Evolutionary conservation across 345 rosid genomes (phyloP).

Genomic region (Brassica cretica): DNA sequence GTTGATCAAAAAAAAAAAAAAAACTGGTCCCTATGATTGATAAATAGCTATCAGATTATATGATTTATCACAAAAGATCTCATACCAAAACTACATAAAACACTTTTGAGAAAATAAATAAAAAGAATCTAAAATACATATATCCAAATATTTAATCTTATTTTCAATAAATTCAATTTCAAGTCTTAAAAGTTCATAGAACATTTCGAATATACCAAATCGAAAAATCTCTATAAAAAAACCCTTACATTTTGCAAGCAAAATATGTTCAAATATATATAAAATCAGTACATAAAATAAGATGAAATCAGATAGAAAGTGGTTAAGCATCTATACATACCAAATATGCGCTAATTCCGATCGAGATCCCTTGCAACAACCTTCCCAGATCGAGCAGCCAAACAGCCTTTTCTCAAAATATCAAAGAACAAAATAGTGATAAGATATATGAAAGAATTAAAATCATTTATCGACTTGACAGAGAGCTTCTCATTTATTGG

Average conservation of each 20-base stretch:
- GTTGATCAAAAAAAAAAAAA: too few relatives aligned
- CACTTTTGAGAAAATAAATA: background rate
- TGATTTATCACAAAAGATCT: background rate
- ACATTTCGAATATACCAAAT: background rate
- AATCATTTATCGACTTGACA: background rate
- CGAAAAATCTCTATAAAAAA: background rate
- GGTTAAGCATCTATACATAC: constrained; percentile 44
- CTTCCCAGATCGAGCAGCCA: constrained; percentile 73
- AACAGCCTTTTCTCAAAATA: constrained; percentile 44
- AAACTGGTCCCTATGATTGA: constrained; percentile 35
- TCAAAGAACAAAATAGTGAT: background rate
- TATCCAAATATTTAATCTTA: background rate
- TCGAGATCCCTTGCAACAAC: constrained; percentile 61
- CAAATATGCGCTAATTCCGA: constrained; percentile 76
- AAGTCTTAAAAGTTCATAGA: background rate
- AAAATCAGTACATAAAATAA: background rate
- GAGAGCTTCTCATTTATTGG: background rate
- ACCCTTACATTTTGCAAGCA: background rate
- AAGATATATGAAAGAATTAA: background rate
- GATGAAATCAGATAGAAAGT: background rate
- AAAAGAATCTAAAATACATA: background rate
- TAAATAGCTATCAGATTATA: background rate
- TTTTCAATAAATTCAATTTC: background rate
- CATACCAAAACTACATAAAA: background rate
- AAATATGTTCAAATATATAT: background rate